Percentiles rank a stretch among this genome's conserved stretches.
phyloP scores from a whole-genome alignment of 2,329 filamentous ascomycete genomes.

The Microsporum canis region DNA sequence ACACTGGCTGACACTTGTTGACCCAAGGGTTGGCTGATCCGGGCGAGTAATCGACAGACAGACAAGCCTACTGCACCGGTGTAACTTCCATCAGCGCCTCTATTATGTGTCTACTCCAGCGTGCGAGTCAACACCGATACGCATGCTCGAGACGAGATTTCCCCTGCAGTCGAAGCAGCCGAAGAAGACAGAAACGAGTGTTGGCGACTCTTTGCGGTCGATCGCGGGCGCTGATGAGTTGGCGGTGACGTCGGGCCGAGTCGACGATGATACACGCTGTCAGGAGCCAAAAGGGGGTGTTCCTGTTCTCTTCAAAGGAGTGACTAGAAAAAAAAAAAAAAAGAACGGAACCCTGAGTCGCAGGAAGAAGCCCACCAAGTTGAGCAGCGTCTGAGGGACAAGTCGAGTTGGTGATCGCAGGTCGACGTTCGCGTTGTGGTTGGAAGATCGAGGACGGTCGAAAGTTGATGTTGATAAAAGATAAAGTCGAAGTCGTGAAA shows the following conservation, averaged over 20 bases:
- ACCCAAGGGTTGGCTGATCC: background rate
- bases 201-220: background rate
- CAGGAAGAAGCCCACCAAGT: background rate
- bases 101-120: background rate
- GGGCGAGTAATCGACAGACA: background rate
- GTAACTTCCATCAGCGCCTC: slow-evolving; percentile 9
- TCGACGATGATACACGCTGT: background rate
- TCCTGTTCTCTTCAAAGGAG: background rate
- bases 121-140: background rate
- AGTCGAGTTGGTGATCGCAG: background rate
- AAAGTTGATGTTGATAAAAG: background rate
- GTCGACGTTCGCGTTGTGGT: background rate
- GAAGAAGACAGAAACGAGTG: background rate
- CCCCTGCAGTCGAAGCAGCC: background rate
- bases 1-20: too few relatives aligned
- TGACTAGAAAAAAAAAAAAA: background rate
- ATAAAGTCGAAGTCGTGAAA: background rate
- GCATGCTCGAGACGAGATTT: background rate
- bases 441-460: background rate
- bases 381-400: too few relatives aligned
- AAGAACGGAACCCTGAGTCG: background rate
- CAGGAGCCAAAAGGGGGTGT: background rate
- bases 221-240: background rate
- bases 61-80: background rate
- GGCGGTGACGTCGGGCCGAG: background rate